These are phyloP conservation scores for Beauveria australis DNA, from an alignment of 2,329 filamentous ascomycete species.

Conservation along the genomic window DNA sequence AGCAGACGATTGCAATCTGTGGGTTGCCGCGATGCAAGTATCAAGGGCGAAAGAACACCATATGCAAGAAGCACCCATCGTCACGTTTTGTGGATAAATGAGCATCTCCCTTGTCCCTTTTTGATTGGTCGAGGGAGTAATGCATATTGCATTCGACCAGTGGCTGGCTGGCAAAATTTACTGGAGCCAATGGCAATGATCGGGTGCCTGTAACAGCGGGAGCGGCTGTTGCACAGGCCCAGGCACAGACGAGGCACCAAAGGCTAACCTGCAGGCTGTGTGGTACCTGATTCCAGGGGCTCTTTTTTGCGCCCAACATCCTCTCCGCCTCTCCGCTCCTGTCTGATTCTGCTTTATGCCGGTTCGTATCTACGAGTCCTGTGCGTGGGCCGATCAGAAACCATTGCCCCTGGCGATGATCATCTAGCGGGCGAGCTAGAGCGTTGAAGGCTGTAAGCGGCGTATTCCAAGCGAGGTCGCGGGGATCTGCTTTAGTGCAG, in stretches of 20 bases:
- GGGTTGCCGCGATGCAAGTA: too few species aligned
- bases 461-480: background rate
- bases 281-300: background rate
- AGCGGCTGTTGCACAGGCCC: background rate
- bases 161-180: background rate
- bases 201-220: constrained; percentile 2
- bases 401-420: background rate
- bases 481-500: background rate
- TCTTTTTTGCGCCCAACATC: background rate
- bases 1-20: too few species aligned
- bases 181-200: background rate
- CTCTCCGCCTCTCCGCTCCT: background rate
- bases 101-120: too few species aligned
- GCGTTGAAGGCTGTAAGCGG: background rate
- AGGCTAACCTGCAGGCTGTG: background rate
- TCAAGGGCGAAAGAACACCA: too few species aligned
- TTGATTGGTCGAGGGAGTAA: background rate
- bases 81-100: too few species aligned
- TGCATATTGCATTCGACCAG: background rate
- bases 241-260: too few species aligned
- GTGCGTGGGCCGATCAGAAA: background rate
- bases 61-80: too few species aligned
- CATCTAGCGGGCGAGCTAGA: background rate
- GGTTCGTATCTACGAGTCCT: background rate
- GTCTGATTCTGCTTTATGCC: background rate